phyloP scores from a whole-genome alignment of 164 flowering plant species.

The Cinnamomum chago region DNA sequence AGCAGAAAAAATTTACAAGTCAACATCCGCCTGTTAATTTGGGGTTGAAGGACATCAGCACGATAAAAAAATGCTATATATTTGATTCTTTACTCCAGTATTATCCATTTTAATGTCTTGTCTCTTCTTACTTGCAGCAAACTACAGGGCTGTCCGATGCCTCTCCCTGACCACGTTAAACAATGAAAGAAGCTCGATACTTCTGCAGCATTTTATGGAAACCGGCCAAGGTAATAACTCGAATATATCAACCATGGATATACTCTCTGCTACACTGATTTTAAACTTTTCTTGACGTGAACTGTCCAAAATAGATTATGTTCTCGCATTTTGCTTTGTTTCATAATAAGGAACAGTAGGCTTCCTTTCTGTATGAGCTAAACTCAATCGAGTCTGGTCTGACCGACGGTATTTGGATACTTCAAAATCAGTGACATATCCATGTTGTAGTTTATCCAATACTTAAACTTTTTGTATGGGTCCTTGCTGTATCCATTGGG shows the following conservation, averaged over 20 bases:
- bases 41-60: no score
- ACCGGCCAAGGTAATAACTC: slow-evolving; percentile 65
- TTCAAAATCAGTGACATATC: no score
- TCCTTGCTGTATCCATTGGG: no score
- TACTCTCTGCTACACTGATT: background rate
- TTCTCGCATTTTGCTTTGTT: background rate
- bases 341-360: background rate
- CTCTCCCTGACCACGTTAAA: slow-evolving; percentile 75
- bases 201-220: slow-evolving; percentile 65
- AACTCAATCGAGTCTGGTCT: no score
- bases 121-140: slow-evolving; percentile 42
- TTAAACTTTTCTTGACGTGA: background rate
- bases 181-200: slow-evolving; percentile 70
- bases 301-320: background rate
- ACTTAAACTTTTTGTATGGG: no score
- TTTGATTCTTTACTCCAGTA: no score
- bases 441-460: no score
- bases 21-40: no score
- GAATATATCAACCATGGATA: background rate
- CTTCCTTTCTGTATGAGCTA: no score
- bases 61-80: no score
- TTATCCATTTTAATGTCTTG: background rate
- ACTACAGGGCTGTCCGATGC: slow-evolving; percentile 86
- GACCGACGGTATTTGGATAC: no score
- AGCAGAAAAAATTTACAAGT: no score